phyloP scores from a whole-genome alignment of 768 basidiomycete genomes.

The Suillus hirtellus region DNA sequence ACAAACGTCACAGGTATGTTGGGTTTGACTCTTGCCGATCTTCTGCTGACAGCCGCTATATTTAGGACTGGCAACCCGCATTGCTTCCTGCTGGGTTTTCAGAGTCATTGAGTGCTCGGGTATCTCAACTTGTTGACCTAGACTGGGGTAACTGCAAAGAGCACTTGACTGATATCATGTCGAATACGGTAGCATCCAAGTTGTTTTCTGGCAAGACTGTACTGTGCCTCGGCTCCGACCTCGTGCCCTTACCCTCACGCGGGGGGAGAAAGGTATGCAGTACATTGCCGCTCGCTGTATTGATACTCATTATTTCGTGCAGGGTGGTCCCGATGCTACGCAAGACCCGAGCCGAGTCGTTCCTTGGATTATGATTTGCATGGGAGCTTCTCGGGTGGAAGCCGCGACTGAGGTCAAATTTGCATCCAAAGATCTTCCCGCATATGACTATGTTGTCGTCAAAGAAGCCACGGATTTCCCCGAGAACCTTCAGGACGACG shows the following conservation, averaged over 20 bases:
- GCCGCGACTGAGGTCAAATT: slow-evolving; percentile 51
- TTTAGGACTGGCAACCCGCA: slow-evolving; percentile 62
- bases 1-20: slow-evolving; percentile 34
- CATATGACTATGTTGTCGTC: slow-evolving; percentile 65
- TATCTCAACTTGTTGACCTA: slow-evolving; percentile 49
- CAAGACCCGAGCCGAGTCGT: slow-evolving; percentile 47
- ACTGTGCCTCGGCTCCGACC: slow-evolving; percentile 59
- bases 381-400: slow-evolving; percentile 77
- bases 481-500: slow-evolving; percentile 27
- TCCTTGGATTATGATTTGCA: slow-evolving; percentile 69
- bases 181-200: slow-evolving; percentile 56
- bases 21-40: slow-evolving; percentile 10
- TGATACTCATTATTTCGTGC: slow-evolving; percentile 9
- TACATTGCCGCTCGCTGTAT: not conserved
- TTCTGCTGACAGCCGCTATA: not conserved
- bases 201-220: slow-evolving; percentile 55
- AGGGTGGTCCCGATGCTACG: slow-evolving; percentile 27
- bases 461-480: slow-evolving; percentile 44
- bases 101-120: slow-evolving; percentile 38
- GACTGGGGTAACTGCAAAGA: slow-evolving; percentile 51
- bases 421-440: slow-evolving; percentile 34
- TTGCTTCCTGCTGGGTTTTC: slow-evolving; percentile 55
- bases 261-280: slow-evolving; percentile 26
- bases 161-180: slow-evolving; percentile 60
- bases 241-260: slow-evolving; percentile 44